Evolutionary conservation across 768 basidiomycete genomes (phyloP).

Genomic region (Clitopilus passeckerianus): DNA sequence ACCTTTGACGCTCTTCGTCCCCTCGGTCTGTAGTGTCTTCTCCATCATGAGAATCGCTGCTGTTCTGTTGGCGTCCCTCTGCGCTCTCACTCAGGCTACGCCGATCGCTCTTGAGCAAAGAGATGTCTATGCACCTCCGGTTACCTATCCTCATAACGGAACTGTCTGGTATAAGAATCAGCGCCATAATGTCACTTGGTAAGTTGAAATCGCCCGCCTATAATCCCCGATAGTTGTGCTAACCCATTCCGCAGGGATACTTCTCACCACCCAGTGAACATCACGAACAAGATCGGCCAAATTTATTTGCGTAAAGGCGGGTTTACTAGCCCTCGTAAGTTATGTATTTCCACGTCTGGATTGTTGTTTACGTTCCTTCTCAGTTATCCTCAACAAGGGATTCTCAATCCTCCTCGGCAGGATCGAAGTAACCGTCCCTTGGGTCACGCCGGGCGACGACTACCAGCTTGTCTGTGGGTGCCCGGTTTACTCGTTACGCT

Average conservation of each 20-base stretch:
- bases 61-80: constrained; percentile 6
- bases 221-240: constrained; percentile 5
- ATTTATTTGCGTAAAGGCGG: constrained; percentile 25
- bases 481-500: neutral
- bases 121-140: constrained; percentile 35
- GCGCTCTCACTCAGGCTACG: neutral
- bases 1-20: neutral
- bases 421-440: constrained; percentile 20
- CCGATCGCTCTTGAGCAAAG: constrained; percentile 14
- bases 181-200: constrained; percentile 35
- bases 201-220: constrained; percentile 9
- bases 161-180: constrained; percentile 31
- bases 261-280: constrained; percentile 24
- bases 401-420: constrained; percentile 20
- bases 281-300: constrained; percentile 31
- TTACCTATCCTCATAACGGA: constrained; percentile 23
- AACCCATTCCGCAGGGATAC: constrained; percentile 17
- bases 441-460: constrained; percentile 16
- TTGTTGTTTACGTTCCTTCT: neutral
- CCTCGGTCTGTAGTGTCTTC: neutral
- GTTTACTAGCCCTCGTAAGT: constrained; percentile 18
- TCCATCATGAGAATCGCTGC: neutral
- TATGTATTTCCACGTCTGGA: too few relatives aligned
- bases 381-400: constrained; percentile 15
- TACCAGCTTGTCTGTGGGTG: constrained; percentile 21